Conservation (phyloP, 2,329 filamentous ascomycete genomes). For the Bipolaris oryzae region DNA sequence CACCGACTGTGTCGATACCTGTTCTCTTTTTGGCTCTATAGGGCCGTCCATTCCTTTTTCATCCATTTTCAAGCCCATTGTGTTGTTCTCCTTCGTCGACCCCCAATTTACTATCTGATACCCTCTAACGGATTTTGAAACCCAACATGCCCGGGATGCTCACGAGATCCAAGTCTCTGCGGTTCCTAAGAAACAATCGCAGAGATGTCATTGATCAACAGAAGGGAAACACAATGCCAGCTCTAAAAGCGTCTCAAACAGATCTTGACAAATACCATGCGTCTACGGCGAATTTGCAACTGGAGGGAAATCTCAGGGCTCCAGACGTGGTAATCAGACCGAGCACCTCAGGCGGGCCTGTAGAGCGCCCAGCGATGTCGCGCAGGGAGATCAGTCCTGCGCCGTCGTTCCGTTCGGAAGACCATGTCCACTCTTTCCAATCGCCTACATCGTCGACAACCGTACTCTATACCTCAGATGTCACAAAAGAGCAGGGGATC, state of each 20-base stretch:
- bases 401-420: constrained; percentile 31
- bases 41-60: constrained; percentile 51
- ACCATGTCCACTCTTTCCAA: constrained; percentile 34
- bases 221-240: constrained; percentile 32
- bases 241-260: constrained; percentile 27
- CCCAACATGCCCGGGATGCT: constrained; percentile 45
- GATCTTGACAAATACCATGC: constrained; percentile 43
- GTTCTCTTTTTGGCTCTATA: constrained; percentile 40
- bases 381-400: constrained; percentile 45
- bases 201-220: constrained; percentile 41
- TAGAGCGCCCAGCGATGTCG: constrained; percentile 42
- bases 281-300: constrained; percentile 33
- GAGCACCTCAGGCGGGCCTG: constrained; percentile 44
- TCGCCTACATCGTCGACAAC: constrained; percentile 39
- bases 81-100: constrained; percentile 30
- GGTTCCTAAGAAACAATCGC: constrained; percentile 42
- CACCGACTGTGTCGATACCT: constrained; percentile 26
- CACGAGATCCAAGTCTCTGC: constrained; percentile 47
- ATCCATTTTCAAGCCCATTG: constrained; percentile 15
- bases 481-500: constrained; percentile 35
- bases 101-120: constrained; percentile 36
- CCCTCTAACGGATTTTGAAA: constrained; percentile 45
- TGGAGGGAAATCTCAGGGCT: constrained; percentile 33
- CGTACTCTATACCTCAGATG: constrained; percentile 40
- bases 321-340: constrained; percentile 42